Conservation (phyloP, 1,284 basidiomycete species). For the Singerocomus rubriflavus region DNA sequence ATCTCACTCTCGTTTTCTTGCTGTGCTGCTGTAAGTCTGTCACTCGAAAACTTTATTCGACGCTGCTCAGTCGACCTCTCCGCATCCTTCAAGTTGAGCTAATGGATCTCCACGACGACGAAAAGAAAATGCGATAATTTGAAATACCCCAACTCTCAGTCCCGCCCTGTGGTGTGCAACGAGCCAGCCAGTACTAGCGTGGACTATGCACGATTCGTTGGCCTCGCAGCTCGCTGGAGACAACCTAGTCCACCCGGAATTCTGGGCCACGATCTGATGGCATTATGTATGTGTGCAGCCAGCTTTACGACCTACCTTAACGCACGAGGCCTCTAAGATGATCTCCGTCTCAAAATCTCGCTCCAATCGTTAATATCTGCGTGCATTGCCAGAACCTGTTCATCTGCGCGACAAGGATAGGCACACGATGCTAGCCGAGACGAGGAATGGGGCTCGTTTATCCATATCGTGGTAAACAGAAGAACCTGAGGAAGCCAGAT, state of each 20-base stretch:
- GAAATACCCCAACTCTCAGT: constrained; percentile 26
- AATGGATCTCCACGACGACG: constrained; percentile 13
- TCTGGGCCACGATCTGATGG: constrained; percentile 2
- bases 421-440: constrained; percentile 8
- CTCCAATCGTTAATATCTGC: constrained; percentile 13
- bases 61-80: constrained; percentile 3
- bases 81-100: constrained; percentile 10
- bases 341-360: constrained; percentile 25
- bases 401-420: constrained; percentile 9
- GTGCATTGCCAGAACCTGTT: constrained; percentile 7
- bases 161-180: neutral
- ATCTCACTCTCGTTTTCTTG: constrained; percentile 5
- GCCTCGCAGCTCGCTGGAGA: neutral
- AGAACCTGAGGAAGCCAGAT: constrained; percentile 5
- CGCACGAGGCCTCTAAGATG: constrained; percentile 25
- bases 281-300: constrained; percentile 21
- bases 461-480: constrained; percentile 23
- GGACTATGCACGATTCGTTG: neutral
- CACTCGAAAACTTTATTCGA: constrained; percentile 14
- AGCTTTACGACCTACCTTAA: constrained; percentile 30
- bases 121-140: constrained; percentile 16
- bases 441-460: constrained; percentile 7
- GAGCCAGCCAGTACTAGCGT: too few species aligned
- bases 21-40: neutral
- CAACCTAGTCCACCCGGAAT: neutral